Percentiles rank a stretch among this genome's conserved stretches.
Conservation (phyloP, 495 filamentous ascomycete genomes). For the Tuber umbilicatum region DNA sequence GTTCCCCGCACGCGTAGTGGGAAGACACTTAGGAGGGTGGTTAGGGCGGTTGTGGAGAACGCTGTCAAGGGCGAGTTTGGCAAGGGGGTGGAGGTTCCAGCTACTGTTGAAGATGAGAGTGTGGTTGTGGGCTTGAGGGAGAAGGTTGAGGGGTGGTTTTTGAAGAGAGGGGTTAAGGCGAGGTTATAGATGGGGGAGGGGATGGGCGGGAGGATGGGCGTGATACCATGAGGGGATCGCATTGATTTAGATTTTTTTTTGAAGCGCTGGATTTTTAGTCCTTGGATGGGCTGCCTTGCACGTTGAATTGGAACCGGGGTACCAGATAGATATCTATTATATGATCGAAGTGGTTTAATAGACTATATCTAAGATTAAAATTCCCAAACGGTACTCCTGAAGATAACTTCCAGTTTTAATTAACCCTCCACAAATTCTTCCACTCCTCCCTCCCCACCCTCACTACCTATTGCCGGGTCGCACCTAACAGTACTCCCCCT, state of each 20-base stretch:
- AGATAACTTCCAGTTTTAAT: background rate
- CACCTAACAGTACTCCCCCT: background rate
- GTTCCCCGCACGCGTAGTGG: constrained; percentile 86
- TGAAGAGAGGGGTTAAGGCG: constrained; percentile 47
- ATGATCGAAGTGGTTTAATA: background rate
- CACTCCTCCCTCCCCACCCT: background rate
- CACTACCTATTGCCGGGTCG: background rate
- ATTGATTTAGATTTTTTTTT: background rate
- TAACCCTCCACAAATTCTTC: background rate
- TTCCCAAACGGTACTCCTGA: background rate
- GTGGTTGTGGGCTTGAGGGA: constrained; percentile 50
- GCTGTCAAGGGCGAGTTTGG: constrained; percentile 50
- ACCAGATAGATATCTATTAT: background rate
- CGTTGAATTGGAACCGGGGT: background rate
- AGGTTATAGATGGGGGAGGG: constrained; percentile 49
- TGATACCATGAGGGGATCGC: background rate
- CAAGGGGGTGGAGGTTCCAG: constrained; percentile 47
- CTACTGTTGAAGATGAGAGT: constrained; percentile 51
- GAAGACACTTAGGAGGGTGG: constrained; percentile 74
- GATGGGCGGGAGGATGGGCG: background rate
- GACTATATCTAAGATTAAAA: background rate
- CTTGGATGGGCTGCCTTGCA: background rate
- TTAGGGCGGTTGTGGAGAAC: constrained; percentile 74
- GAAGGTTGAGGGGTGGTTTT: constrained; percentile 50
- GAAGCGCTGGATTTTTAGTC: background rate